Evolutionary conservation across 2,329 filamentous ascomycete species (phyloP).

Genomic region (Ophiocordyceps polyrhachis-furcata): DNA sequence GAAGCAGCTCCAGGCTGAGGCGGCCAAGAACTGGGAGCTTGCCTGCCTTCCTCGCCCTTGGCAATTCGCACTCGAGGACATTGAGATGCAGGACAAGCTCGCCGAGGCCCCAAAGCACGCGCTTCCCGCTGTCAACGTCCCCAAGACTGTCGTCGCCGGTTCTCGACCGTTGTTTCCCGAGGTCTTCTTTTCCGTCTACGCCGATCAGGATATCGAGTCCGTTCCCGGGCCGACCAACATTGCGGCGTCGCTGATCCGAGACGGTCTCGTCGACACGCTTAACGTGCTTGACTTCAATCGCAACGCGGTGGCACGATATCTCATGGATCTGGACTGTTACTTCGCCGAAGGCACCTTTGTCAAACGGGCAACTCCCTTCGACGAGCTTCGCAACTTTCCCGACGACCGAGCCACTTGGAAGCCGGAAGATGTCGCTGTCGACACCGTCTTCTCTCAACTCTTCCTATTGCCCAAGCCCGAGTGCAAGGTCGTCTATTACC

Average conservation of each 20-base stretch:
- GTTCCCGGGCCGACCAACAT: slow-evolving; percentile 64
- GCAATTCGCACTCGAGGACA: slow-evolving; percentile 41
- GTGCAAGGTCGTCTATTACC: slow-evolving; percentile 93
- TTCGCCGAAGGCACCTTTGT: slow-evolving; percentile 82
- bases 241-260: slow-evolving; percentile 66
- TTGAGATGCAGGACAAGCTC: slow-evolving; percentile 39
- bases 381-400: slow-evolving; percentile 58
- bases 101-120: slow-evolving; percentile 50
- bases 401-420: slow-evolving; percentile 68
- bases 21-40: slow-evolving; percentile 56
- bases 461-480: slow-evolving; percentile 74
- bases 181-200: slow-evolving; percentile 83
- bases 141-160: slow-evolving; percentile 56
- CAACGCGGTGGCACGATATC: slow-evolving; percentile 64
- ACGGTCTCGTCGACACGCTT: slow-evolving; percentile 78
- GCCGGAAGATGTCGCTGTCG: slow-evolving; percentile 91
- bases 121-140: slow-evolving; percentile 60
- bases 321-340: slow-evolving; percentile 91
- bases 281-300: slow-evolving; percentile 90
- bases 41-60: slow-evolving; percentile 49
- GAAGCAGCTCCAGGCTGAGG: slow-evolving; percentile 65
- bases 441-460: slow-evolving; percentile 90
- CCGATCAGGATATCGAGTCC: slow-evolving; percentile 70
- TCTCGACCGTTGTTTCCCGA: slow-evolving; percentile 72
- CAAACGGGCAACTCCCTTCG: slow-evolving; percentile 82